Conservation (phyloP, 2,329 filamentous ascomycete genomes). For the Curvularia sp. region DNA sequence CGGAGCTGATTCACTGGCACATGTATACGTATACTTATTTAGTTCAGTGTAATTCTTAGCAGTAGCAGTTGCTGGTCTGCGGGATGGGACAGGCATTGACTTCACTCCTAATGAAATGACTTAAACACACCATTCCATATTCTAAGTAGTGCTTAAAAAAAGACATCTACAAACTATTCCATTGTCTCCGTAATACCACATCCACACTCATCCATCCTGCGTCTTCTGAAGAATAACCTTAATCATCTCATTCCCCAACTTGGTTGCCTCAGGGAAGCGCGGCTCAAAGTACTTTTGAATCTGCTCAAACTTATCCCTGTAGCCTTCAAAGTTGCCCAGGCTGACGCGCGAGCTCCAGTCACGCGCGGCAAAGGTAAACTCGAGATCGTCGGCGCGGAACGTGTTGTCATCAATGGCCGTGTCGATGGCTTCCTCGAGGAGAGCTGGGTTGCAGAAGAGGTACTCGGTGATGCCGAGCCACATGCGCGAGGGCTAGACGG, state of each 20-base stretch:
- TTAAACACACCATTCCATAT: background rate
- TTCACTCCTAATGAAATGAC: background rate
- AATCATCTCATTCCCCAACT: conserved; percentile 95
- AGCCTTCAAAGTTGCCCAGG: conserved; percentile 90
- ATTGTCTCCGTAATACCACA: too few species aligned
- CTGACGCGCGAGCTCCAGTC: conserved; percentile 95
- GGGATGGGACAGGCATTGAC: background rate
- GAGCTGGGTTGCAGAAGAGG: conserved; percentile 80
- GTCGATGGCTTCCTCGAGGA: conserved; percentile 83
- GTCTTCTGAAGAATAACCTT: conserved; percentile 89
- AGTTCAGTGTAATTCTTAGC: background rate
- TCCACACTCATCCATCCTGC: conserved; percentile 20
- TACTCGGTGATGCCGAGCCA: conserved; percentile 98
- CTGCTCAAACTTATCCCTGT: conserved; percentile 86
- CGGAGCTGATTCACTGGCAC: background rate
- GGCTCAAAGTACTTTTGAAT: conserved; percentile 93
- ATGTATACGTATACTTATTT: background rate
- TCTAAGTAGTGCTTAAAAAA: too few species aligned
- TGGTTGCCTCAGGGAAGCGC: conserved; percentile 83
- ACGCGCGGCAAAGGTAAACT: conserved; percentile 95
- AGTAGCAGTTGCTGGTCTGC: background rate
- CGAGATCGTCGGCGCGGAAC: conserved; percentile 93
- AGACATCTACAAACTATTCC: too few species aligned
- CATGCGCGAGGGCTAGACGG: conserved; percentile 77
- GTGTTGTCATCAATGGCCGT: conserved; percentile 89